These are phyloP conservation scores for Aureobasidium lini DNA, from an alignment of 2,329 filamentous ascomycete genomes.

Conservation along the genomic window DNA sequence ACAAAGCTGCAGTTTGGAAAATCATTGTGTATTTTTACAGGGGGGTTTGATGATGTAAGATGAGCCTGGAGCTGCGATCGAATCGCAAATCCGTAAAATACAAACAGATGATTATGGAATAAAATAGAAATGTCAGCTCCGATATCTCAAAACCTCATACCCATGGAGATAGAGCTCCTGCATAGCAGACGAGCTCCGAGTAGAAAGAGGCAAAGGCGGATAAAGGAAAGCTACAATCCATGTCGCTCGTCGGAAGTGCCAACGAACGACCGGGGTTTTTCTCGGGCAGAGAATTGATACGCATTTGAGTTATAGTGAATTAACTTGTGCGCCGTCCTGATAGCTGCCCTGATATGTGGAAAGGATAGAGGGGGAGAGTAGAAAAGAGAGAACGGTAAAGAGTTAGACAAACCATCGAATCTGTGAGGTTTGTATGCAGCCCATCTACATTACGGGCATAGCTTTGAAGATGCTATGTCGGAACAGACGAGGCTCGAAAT, in stretches of 20 bases:
- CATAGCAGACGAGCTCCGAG: slow-evolving; percentile 6
- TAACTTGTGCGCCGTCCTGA: slow-evolving; percentile 12
- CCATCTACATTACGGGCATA: neutral
- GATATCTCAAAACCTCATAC: neutral
- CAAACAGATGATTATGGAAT: too few species aligned
- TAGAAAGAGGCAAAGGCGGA: neutral
- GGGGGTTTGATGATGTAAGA: too few species aligned
- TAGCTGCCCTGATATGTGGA: slow-evolving; percentile 6
- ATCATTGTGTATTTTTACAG: too few species aligned
- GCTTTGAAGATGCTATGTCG: neutral
- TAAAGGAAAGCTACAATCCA: slow-evolving; percentile 4
- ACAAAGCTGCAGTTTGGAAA: too few species aligned
- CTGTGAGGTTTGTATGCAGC: too few species aligned
- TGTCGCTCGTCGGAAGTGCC: slow-evolving; percentile 8
- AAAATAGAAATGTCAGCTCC: neutral
- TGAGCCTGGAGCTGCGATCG: too few species aligned
- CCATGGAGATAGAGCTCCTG: neutral
- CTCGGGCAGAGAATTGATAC: slow-evolving; percentile 12
- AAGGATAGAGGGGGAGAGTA: too few species aligned
- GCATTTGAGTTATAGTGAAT: slow-evolving; percentile 12
- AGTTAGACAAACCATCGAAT: neutral
- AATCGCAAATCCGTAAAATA: too few species aligned
- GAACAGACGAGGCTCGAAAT: neutral
- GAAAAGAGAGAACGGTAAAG: neutral
- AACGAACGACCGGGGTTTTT: slow-evolving; percentile 1